Percentiles rank a stretch among this genome's conserved stretches.
Evolutionary conservation across 345 rosid genomes (phyloP).

Genomic region (Pistacia atlantica): DNA sequence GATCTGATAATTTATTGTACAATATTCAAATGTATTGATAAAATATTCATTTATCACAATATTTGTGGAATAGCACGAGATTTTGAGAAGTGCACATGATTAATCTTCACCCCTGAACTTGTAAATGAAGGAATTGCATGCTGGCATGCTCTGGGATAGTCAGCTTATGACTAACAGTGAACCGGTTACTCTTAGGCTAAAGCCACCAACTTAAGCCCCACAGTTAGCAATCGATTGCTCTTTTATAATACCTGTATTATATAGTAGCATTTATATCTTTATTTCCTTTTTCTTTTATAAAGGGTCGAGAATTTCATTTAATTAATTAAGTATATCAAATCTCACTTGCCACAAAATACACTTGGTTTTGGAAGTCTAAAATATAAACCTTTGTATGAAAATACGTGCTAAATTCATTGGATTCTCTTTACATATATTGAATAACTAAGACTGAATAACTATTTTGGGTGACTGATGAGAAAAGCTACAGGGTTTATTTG

Average conservation of each 20-base stretch:
- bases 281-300: neutral
- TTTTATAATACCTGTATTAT: neutral
- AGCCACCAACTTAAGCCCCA: neutral
- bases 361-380: neutral
- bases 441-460: too few species aligned
- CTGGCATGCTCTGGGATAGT: neutral
- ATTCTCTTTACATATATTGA: neutral
- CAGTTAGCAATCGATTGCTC: neutral
- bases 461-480: neutral
- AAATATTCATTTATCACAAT: neutral
- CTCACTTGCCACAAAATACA: neutral
- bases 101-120: neutral
- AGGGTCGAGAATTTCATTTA: neutral
- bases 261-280: neutral
- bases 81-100: neutral
- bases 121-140: neutral
- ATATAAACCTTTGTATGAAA: neutral
- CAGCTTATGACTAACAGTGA: neutral
- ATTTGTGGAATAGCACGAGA: neutral
- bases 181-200: neutral
- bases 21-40: neutral
- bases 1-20: neutral
- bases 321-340: neutral
- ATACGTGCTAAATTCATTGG: neutral
- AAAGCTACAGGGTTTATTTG: neutral